phyloP scores from a whole-genome alignment of 1,284 basidiomycete species.

The Naganishia sp. region DNA sequence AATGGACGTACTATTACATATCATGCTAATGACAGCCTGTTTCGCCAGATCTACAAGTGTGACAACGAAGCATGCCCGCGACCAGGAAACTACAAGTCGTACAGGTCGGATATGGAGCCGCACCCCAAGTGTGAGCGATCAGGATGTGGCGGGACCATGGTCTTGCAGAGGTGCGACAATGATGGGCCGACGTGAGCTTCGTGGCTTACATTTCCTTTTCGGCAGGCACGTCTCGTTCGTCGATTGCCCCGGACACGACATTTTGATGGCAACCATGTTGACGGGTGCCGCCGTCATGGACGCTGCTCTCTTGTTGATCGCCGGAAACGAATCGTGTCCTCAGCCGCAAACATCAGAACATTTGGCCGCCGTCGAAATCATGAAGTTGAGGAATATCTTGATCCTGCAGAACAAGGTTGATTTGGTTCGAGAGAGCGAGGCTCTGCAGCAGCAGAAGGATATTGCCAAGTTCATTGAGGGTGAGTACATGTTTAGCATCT shows the following conservation, averaged over 20 bases:
- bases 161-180: slow-evolving; percentile 64
- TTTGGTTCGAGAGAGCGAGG: slow-evolving; percentile 86
- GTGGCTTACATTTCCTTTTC: neutral
- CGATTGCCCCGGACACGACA: slow-evolving; percentile 83
- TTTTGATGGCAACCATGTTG: slow-evolving; percentile 98
- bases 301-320: slow-evolving; percentile 90
- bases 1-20: neutral
- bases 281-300: slow-evolving; percentile 99
- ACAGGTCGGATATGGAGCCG: slow-evolving; percentile 90
- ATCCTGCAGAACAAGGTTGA: slow-evolving; percentile 98
- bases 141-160: slow-evolving; percentile 87
- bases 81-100: slow-evolving; percentile 91
- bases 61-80: slow-evolving; percentile 88
- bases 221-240: slow-evolving; percentile 90
- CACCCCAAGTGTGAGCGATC: slow-evolving; percentile 89
- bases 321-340: slow-evolving; percentile 97
- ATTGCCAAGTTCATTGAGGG: slow-evolving; percentile 91
- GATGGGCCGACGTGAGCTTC: neutral
- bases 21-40: neutral
- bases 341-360: slow-evolving; percentile 99
- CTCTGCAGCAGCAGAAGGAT: slow-evolving; percentile 88
- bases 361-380: slow-evolving; percentile 97
- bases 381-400: slow-evolving; percentile 95
- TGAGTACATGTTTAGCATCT: slow-evolving; percentile 44
- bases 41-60: slow-evolving; percentile 91